Percentiles rank a stretch among this genome's conserved stretches.
These are phyloP conservation scores for Pseudocercospora fuligena DNA, from an alignment of 2,329 filamentous ascomycete species.

Conservation along the genomic window DNA sequence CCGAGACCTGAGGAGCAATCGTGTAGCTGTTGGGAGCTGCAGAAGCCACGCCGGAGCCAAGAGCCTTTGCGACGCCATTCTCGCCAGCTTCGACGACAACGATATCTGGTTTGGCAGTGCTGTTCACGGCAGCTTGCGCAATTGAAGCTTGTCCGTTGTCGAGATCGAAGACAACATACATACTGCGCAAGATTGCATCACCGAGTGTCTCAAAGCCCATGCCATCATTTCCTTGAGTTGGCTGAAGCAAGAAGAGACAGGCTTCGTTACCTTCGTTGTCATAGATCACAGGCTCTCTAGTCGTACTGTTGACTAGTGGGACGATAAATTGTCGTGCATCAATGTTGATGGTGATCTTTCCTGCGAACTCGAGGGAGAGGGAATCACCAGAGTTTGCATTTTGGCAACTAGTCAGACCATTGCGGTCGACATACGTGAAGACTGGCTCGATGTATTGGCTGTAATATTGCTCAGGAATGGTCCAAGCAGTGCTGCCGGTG, in stretches of 20 bases:
- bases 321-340: conserved; percentile 38
- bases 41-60: conserved; percentile 28
- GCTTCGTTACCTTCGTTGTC: conserved; percentile 25
- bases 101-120: conserved; percentile 27
- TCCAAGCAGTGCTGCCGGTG: conserved; percentile 40
- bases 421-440: conserved; percentile 31
- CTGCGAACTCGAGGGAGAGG: conserved; percentile 38
- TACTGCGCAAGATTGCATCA: conserved; percentile 39
- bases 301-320: conserved; percentile 35
- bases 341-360: conserved; percentile 36
- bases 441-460: conserved; percentile 28
- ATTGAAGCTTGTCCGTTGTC: conserved; percentile 43
- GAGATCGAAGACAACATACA: conserved; percentile 45
- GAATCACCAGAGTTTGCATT: conserved; percentile 33
- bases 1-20: conserved; percentile 31
- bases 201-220: conserved; percentile 35
- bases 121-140: conserved; percentile 39
- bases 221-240: conserved; percentile 19
- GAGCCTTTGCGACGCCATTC: conserved; percentile 36
- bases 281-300: conserved; percentile 28
- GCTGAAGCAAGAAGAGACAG: conserved; percentile 37
- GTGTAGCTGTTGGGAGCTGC: conserved; percentile 25
- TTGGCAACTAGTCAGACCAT: conserved; percentile 32
- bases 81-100: conserved; percentile 36
- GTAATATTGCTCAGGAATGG: conserved; percentile 33